A percentile compares a stretch with the other conserved stretches of the same genome.
Conservation (phyloP, 1,284 basidiomycete species). For the Ganoderma multipileum region DNA sequence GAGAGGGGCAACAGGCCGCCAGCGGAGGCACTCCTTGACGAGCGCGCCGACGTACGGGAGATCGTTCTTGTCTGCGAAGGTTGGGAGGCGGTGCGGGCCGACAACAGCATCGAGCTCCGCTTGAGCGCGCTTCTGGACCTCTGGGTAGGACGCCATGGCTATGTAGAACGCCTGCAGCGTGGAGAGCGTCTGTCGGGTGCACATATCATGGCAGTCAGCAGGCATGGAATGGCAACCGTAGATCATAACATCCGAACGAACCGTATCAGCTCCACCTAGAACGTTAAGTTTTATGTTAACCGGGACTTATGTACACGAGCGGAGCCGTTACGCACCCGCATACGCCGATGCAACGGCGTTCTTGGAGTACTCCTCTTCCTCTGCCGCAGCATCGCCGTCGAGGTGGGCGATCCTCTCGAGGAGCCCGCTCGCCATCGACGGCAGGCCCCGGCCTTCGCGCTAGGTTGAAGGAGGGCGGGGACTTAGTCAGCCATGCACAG, state of each 20-base stretch:
- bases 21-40: slow-evolving; percentile 30
- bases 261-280: background rate
- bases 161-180: slow-evolving; percentile 24
- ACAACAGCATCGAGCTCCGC: slow-evolving; percentile 38
- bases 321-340: slow-evolving; percentile 11
- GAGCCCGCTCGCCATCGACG: slow-evolving; percentile 15
- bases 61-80: slow-evolving; percentile 24
- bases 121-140: slow-evolving; percentile 36
- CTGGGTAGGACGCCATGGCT: slow-evolving; percentile 35
- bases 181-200: slow-evolving; percentile 14
- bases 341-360: slow-evolving; percentile 16
- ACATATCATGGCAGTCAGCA: background rate
- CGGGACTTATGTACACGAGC: background rate
- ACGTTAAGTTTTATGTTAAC: background rate
- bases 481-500: background rate
- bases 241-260: background rate
- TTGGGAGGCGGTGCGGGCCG: slow-evolving; percentile 27
- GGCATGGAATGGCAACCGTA: background rate
- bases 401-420: background rate
- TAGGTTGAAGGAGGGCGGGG: background rate
- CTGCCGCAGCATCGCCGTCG: background rate
- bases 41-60: slow-evolving; percentile 27
- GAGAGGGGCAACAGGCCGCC: slow-evolving; percentile 30
- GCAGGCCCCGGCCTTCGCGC: slow-evolving; percentile 1
- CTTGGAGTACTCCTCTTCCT: slow-evolving; percentile 18